Evolutionary conservation across 73 alveolate species (phyloP).

Genomic region (Paramecium caudatum): DNA sequence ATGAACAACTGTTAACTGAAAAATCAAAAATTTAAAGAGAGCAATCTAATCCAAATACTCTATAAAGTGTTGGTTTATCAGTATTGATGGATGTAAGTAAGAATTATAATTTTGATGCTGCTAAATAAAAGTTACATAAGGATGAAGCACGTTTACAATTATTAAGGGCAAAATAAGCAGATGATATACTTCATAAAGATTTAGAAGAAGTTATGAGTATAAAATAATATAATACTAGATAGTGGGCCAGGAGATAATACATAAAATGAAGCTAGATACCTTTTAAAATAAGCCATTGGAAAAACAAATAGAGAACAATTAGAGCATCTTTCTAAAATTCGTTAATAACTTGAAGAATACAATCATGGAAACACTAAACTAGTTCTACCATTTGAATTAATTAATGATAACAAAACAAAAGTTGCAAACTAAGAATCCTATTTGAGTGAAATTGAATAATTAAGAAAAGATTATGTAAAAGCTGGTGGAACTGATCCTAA

Average conservation of each 20-base stretch:
- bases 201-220: conserved; percentile 50
- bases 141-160: conserved; percentile 60
- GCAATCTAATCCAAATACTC: not conserved
- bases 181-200: conserved; percentile 9
- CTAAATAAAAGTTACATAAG: not conserved
- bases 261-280: conserved; percentile 6
- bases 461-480: conserved; percentile 56
- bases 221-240: not conserved
- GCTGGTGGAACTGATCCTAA: conserved; percentile 69
- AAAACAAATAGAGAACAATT: conserved; percentile 23
- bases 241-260: conserved; percentile 64
- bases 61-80: conserved; percentile 22
- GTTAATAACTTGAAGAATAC: conserved; percentile 59
- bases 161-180: conserved; percentile 60
- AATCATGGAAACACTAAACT: conserved; percentile 52
- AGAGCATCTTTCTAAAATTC: not conserved
- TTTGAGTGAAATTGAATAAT: conserved; percentile 51
- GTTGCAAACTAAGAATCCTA: not conserved
- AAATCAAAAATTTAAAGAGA: conserved; percentile 53
- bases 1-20: conserved; percentile 59
- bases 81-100: conserved; percentile 52
- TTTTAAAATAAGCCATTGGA: not conserved
- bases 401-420: conserved; percentile 2
- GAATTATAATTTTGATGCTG: conserved; percentile 47
- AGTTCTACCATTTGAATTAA: conserved; percentile 53